These are phyloP conservation scores for Perilla frutescens DNA, from an alignment of 257 asterid species.

Conservation along the genomic window DNA sequence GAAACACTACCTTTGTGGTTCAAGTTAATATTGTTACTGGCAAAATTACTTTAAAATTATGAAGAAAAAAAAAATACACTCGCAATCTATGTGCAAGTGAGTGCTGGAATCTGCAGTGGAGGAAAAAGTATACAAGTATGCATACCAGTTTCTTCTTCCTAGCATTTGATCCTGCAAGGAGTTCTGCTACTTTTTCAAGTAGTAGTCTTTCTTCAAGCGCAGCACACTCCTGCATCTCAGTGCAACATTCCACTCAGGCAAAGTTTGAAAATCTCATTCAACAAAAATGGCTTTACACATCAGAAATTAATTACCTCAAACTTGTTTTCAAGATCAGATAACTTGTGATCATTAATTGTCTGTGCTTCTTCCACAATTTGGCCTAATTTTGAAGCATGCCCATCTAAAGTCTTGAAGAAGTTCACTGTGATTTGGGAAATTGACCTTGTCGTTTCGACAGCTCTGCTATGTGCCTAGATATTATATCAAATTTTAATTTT, in stretches of 20 bases:
- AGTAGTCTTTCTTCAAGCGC: slow-evolving; percentile 84
- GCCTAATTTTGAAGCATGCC: slow-evolving; percentile 73
- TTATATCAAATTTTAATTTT: slow-evolving; percentile 12
- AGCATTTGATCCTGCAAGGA: slow-evolving; percentile 82
- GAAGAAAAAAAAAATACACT: neutral
- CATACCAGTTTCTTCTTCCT: slow-evolving; percentile 86
- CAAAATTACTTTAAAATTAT: neutral
- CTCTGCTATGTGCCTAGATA: slow-evolving; percentile 80
- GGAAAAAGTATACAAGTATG: neutral
- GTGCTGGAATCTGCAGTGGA: neutral
- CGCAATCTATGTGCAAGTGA: neutral
- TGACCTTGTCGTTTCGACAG: slow-evolving; percentile 71
- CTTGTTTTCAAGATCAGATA: slow-evolving; percentile 82
- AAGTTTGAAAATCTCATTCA: slow-evolving; percentile 12
- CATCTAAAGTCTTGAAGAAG: slow-evolving; percentile 77
- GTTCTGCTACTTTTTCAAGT: slow-evolving; percentile 86
- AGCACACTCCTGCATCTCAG: slow-evolving; percentile 72
- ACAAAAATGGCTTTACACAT: slow-evolving; percentile 14
- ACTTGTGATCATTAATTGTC: slow-evolving; percentile 59
- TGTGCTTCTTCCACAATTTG: slow-evolving; percentile 90
- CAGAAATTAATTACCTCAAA: slow-evolving; percentile 70
- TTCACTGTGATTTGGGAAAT: slow-evolving; percentile 63
- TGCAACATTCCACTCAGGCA: slow-evolving; percentile 21
- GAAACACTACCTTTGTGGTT: neutral
- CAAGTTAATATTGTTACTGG: neutral